Percentiles rank a stretch among this genome's conserved stretches.
These are phyloP conservation scores for Coemansia asiatica DNA, from an alignment of 192 early-diverging fungal genomes.

Conservation along the genomic window DNA sequence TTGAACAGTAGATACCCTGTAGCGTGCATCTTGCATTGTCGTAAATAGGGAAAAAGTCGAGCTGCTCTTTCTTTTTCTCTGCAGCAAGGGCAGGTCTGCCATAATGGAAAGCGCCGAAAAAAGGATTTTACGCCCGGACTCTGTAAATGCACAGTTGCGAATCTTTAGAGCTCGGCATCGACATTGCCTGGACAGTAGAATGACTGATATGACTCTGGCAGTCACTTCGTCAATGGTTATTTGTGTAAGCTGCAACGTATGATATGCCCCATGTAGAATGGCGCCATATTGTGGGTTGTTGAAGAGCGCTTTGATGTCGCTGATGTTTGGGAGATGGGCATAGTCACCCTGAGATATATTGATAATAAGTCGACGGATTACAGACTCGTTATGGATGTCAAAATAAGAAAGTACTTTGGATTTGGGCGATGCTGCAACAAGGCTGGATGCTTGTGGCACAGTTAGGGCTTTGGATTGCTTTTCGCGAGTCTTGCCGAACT, in stretches of 20 bases:
- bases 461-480: background rate
- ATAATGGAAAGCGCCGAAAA: conserved; percentile 37
- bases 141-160: conserved; percentile 30
- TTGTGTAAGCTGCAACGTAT: conserved; percentile 6
- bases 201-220: conserved; percentile 25
- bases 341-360: conserved; percentile 32
- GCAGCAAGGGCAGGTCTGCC: conserved; percentile 10
- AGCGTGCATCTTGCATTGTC: background rate
- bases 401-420: background rate
- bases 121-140: conserved; percentile 26
- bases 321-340: conserved; percentile 30
- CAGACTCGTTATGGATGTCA: conserved; percentile 16
- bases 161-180: conserved; percentile 23
- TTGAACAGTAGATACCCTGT: background rate
- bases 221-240: conserved; percentile 25
- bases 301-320: conserved; percentile 27
- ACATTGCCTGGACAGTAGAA: conserved; percentile 32
- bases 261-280: conserved; percentile 18
- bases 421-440: background rate
- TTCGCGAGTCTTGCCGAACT: background rate
- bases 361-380: conserved; percentile 15
- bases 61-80: conserved; percentile 1
- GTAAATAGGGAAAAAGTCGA: background rate
- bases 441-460: background rate
- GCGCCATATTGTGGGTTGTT: conserved; percentile 10